A percentile compares a stretch with the other conserved stretches of the same genome.
Conservation (phyloP, 345 rosid genomes). For the Trapa bicornis region DNA sequence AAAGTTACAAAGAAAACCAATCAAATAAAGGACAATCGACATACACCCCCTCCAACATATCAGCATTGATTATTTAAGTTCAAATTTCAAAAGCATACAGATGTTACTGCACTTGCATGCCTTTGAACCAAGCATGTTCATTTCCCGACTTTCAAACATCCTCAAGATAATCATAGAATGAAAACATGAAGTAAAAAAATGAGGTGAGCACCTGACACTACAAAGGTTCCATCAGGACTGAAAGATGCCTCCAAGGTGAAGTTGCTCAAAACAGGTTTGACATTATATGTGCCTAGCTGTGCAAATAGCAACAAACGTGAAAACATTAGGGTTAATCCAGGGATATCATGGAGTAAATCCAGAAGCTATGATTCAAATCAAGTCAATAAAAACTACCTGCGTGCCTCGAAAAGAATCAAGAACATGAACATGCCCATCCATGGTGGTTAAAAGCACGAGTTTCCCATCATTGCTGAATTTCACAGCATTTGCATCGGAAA, state of each 20-base stretch:
- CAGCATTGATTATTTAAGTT: not conserved
- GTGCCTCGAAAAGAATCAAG: constrained; percentile 80
- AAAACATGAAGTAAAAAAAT: not conserved
- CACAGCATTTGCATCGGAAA: constrained; percentile 73
- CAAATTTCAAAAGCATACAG: not conserved
- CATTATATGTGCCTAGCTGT: constrained; percentile 69
- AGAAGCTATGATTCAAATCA: not conserved
- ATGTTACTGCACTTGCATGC: not conserved
- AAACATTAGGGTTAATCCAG: constrained; percentile 4
- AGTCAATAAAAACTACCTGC: constrained; percentile 15
- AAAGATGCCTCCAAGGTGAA: constrained; percentile 90
- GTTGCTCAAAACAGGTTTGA: constrained; percentile 68
- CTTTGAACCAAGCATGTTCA: not conserved
- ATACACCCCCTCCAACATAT: not conserved
- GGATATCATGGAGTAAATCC: not conserved
- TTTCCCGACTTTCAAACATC: not conserved
- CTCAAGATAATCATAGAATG: not conserved
- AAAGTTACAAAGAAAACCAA: not conserved
- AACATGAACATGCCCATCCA: constrained; percentile 80
- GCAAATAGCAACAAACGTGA: constrained; percentile 10
- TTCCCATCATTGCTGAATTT: constrained; percentile 86
- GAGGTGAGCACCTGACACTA: constrained; percentile 51
- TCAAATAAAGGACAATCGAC: not conserved
- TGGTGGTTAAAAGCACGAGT: constrained; percentile 86
- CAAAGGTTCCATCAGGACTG: constrained; percentile 93